A percentile compares a stretch with the other conserved stretches of the same genome.
Evolutionary conservation across 176 grass and related monocot species (phyloP).

Genomic region (Bromus sterilis): DNA sequence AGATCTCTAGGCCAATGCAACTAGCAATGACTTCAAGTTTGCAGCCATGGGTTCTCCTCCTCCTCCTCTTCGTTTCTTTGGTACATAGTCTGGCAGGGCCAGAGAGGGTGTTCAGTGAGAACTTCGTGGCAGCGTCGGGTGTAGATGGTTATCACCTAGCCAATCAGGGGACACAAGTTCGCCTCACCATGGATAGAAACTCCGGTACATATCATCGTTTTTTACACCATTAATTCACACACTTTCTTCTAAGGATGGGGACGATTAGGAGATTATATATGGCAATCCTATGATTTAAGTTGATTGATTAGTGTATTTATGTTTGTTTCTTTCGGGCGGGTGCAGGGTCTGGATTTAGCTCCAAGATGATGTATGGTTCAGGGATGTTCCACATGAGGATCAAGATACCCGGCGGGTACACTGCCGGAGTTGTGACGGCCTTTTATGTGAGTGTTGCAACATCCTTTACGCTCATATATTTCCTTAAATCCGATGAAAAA

Average conservation of each 20-base stretch:
- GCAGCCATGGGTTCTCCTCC: not conserved
- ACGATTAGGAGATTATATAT: no score
- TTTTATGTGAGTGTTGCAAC: not conserved
- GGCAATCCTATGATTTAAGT: no score
- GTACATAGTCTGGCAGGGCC: not conserved
- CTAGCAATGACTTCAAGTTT: not conserved
- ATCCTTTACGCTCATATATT: not conserved
- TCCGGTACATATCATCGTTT: constrained; percentile 24
- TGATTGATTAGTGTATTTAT: no score
- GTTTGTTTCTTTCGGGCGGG: no score
- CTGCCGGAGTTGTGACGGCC: constrained; percentile 53
- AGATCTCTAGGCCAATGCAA: not conserved
- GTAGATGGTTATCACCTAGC: constrained; percentile 30
- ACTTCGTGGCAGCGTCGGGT: constrained; percentile 45
- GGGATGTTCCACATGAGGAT: constrained; percentile 66
- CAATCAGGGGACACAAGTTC: constrained; percentile 20
- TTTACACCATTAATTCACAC: no score
- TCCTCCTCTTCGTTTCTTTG: not conserved
- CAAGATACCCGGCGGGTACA: constrained; percentile 46
- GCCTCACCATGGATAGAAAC: constrained; percentile 49
- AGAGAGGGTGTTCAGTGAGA: constrained; percentile 33
- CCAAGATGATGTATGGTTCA: constrained; percentile 41
- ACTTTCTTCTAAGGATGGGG: no score
- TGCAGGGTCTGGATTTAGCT: constrained; percentile 37
- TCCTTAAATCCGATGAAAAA: no score